These are phyloP conservation scores for Trametes hirsuta DNA, from an alignment of 1,284 basidiomycete species.

Conservation along the genomic window DNA sequence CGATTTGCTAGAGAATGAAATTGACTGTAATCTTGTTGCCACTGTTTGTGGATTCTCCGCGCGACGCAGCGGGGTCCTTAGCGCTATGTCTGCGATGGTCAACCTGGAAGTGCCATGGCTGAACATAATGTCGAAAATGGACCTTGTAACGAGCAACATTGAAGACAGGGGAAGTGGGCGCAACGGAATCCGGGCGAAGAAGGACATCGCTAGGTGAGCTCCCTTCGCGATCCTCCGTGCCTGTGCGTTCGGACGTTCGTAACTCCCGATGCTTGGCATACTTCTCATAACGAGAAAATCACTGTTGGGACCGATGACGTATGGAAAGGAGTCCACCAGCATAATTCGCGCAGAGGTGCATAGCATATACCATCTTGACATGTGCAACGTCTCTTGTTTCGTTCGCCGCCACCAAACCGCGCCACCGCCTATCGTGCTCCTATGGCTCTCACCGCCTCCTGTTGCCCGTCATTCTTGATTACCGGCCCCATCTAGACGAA, in stretches of 20 bases:
- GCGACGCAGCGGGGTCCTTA: conserved; percentile 82
- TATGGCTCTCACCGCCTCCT: conserved; percentile 1
- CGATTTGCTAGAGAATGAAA: not conserved
- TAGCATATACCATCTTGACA: not conserved
- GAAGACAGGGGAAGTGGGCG: conserved; percentile 68
- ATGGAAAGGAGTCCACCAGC: not conserved
- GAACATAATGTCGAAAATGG: conserved; percentile 99
- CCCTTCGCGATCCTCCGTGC: not conserved
- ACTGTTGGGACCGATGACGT: not conserved
- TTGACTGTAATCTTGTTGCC: not conserved
- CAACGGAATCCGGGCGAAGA: conserved; percentile 73
- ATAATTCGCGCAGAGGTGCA: not conserved
- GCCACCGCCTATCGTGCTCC: not conserved
- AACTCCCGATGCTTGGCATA: not conserved
- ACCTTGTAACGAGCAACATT: conserved; percentile 76
- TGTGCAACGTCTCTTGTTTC: not conserved
- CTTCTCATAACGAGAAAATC: not conserved
- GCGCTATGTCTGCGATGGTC: conserved; percentile 99
- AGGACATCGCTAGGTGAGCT: conserved; percentile 74
- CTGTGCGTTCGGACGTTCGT: not conserved
- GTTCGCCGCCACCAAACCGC: not conserved
- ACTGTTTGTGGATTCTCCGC: not conserved
- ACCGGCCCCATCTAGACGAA: conserved; percentile 3
- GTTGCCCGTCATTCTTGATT: not conserved
- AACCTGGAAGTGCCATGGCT: conserved; percentile 97